These are phyloP conservation scores for Neckera pumila DNA, from an alignment of 225 moss, liverwort and hornwort species.

Conservation along the genomic window DNA sequence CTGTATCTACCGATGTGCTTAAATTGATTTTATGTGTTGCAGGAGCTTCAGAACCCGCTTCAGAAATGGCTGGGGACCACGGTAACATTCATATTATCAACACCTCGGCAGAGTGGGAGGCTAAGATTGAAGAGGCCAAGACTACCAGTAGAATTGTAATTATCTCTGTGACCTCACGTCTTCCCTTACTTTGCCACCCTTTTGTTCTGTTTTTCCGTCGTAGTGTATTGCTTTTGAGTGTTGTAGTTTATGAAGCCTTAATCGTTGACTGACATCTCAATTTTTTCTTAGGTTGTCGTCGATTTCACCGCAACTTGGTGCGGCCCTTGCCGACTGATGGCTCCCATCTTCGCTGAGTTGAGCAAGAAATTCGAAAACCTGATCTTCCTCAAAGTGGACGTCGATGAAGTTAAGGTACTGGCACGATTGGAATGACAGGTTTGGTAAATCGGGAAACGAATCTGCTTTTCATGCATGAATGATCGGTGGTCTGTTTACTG, in stretches of 20 bases:
- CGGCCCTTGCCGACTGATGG: slow-evolving; percentile 69
- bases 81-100: slow-evolving; percentile 28
- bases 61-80: slow-evolving; percentile 42
- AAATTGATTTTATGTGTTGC: not conserved
- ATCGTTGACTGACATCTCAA: not conserved
- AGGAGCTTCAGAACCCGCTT: not conserved
- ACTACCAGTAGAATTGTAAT: slow-evolving; percentile 34
- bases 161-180: not conserved
- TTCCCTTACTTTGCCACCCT: not conserved
- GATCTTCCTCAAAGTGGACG: slow-evolving; percentile 76
- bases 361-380: slow-evolving; percentile 47
- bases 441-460: not conserved
- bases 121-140: slow-evolving; percentile 7
- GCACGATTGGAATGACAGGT: not conserved
- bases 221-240: not conserved
- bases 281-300: slow-evolving; percentile 46
- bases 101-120: slow-evolving; percentile 18
- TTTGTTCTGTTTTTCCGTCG: not conserved
- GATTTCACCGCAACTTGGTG: slow-evolving; percentile 88
- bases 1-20: not conserved
- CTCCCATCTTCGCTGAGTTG: slow-evolving; percentile 52
- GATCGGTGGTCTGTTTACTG: not conserved
- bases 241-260: not conserved
- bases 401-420: slow-evolving; percentile 64
- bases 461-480: not conserved